Percentiles rank a stretch among this genome's conserved stretches.
Evolutionary conservation across 495 filamentous ascomycete species (phyloP).

Genomic region (Diplogelasinospora grovesii): DNA sequence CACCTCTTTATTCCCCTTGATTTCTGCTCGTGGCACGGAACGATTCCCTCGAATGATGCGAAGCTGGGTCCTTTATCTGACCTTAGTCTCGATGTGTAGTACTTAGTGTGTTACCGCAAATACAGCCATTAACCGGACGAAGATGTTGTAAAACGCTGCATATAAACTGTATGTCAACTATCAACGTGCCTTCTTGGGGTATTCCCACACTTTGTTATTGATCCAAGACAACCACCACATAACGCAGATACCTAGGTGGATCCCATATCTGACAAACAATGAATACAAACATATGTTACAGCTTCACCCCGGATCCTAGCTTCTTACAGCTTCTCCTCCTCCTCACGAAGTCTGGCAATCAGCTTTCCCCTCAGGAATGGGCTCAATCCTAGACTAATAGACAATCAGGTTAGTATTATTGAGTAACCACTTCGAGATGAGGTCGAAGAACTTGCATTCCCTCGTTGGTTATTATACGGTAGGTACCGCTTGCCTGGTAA

Average conservation of each 20-base stretch:
- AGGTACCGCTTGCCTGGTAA: slow-evolving; percentile 62
- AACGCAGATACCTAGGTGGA: no score
- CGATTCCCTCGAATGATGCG: no score
- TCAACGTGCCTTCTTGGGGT: slow-evolving; percentile 58
- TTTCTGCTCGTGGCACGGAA: no score
- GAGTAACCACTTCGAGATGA: background rate
- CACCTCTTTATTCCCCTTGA: no score
- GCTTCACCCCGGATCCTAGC: background rate
- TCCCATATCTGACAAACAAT: slow-evolving; percentile 41
- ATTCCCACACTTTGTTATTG: no score
- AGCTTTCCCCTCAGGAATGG: slow-evolving; percentile 22
- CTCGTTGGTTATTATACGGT: slow-evolving; percentile 61
- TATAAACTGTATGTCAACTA: slow-evolving; percentile 42
- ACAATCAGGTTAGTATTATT: background rate
- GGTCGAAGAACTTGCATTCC: slow-evolving; percentile 54
- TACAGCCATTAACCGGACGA: no score
- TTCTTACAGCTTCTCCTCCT: slow-evolving; percentile 13
- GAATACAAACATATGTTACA: no score
- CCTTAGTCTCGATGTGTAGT: no score
- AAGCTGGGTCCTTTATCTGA: no score
- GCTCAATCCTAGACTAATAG: slow-evolving; percentile 19
- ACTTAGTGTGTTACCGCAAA: no score
- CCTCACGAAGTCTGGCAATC: slow-evolving; percentile 17
- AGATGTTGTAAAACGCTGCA: no score
- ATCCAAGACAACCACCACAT: no score